These are phyloP conservation scores for Pythium guiyangense DNA, from an alignment of 352 stramenopile genomes.

Conservation along the genomic window DNA sequence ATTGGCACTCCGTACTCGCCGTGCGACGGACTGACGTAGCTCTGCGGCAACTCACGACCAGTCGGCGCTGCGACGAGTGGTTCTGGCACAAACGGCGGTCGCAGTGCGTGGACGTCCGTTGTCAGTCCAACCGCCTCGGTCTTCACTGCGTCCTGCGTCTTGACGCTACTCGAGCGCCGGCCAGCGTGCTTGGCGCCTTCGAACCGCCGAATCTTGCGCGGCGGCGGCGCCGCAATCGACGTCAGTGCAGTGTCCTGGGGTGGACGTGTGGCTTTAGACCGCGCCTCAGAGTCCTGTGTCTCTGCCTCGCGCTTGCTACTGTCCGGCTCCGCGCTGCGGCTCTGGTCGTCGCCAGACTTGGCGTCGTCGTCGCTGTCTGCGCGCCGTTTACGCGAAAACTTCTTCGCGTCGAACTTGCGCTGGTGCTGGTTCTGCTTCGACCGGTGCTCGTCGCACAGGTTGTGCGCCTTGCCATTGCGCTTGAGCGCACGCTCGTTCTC, in stretches of 20 bases:
- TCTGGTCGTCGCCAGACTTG: background rate
- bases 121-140: background rate
- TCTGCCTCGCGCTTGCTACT: background rate
- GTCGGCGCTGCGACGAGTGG: background rate
- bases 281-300: too few species aligned
- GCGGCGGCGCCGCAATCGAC: background rate
- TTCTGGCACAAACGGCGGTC: background rate
- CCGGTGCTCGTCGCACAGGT: constrained; percentile 73
- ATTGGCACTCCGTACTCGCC: background rate
- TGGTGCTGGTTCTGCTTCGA: constrained; percentile 81
- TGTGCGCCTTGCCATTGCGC: constrained; percentile 73
- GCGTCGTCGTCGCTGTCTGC: constrained; percentile 9
- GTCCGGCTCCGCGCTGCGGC: background rate
- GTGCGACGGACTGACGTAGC: background rate
- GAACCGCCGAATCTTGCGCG: constrained; percentile 15
- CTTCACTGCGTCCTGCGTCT: background rate
- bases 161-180: background rate
- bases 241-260: background rate
- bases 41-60: background rate
- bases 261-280: background rate
- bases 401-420: constrained; percentile 80
- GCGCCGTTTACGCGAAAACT: constrained; percentile 52
- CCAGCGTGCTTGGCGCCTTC: constrained; percentile 9
- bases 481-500: constrained; percentile 79
- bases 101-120: background rate